Percentiles rank a stretch among this genome's conserved stretches.
phyloP scores from a whole-genome alignment of 1,284 basidiomycete species.

The Coniophora puteana region DNA sequence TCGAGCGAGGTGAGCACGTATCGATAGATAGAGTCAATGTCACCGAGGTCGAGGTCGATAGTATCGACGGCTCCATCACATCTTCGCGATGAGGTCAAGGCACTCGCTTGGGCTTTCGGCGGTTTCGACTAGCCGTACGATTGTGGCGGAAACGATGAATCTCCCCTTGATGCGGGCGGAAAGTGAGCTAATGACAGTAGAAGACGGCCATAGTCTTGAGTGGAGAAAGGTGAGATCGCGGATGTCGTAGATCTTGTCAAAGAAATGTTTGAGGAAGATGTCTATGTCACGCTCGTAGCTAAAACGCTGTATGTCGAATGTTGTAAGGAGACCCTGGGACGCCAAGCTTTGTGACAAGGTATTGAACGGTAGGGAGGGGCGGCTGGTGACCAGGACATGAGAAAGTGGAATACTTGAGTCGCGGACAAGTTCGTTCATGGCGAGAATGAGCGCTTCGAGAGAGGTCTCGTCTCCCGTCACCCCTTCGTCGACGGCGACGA shows the following conservation, averaged over 20 bases:
- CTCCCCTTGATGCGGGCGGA: no score
- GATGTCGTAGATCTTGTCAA: constrained; percentile 11
- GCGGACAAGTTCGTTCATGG: constrained; percentile 11
- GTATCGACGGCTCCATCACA: no score
- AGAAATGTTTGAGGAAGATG: constrained; percentile 12
- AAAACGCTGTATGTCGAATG: constrained; percentile 16
- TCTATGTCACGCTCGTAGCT: constrained; percentile 17
- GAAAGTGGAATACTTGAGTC: constrained; percentile 11
- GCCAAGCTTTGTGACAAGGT: constrained; percentile 7
- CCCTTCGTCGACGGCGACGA: constrained; percentile 22
- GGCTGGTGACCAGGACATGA: constrained; percentile 15
- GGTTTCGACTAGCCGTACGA: no score
- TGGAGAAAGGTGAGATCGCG: constrained; percentile 16
- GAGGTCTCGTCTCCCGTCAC: constrained; percentile 15
- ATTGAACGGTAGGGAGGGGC: constrained; percentile 15
- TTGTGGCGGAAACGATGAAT: no score
- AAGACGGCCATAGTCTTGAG: constrained; percentile 23
- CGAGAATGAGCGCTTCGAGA: constrained; percentile 13
- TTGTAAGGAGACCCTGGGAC: constrained; percentile 1
- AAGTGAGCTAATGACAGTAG: no score
- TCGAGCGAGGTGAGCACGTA: no score
- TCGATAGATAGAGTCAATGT: no score
- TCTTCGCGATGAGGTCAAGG: no score
- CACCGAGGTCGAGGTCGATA: no score
- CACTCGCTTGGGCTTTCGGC: no score